Evolutionary conservation across 495 filamentous ascomycete species (phyloP).

Genomic region (Parmelia sp.): DNA sequence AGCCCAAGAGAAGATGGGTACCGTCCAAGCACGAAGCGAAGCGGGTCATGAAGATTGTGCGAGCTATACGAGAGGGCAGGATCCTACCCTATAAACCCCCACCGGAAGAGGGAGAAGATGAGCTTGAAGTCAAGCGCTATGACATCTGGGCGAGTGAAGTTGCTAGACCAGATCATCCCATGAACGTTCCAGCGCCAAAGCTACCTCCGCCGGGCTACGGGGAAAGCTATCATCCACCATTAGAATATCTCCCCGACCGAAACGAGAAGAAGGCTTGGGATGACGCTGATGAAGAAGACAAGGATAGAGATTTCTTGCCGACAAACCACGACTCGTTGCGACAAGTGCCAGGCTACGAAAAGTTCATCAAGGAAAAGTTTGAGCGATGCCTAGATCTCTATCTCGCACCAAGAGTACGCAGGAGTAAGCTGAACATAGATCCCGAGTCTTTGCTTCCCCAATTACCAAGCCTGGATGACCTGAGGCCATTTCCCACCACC

Average conservation of each 20-base stretch:
- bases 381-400: conserved; percentile 94
- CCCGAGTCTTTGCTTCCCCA: conserved; percentile 90
- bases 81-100: conserved; percentile 88
- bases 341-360: conserved; percentile 88
- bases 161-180: conserved; percentile 72
- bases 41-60: conserved; percentile 95
- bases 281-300: conserved; percentile 78
- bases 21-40: conserved; percentile 98
- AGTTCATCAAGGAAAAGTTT: conserved; percentile 89
- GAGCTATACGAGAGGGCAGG: conserved; percentile 86
- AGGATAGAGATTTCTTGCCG: conserved; percentile 82
- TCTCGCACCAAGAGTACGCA: conserved; percentile 81
- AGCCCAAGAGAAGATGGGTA: conserved; percentile 91
- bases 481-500: conserved; percentile 87
- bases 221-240: conserved; percentile 91
- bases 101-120: conserved; percentile 63
- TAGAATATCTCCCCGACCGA: conserved; percentile 83
- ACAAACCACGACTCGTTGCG: conserved; percentile 74
- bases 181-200: conserved; percentile 97
- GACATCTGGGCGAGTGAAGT: conserved; percentile 94
- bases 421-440: conserved; percentile 94
- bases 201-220: conserved; percentile 90
- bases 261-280: conserved; percentile 87
- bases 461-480: conserved; percentile 85
- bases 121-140: conserved; percentile 66